Base-by-base conservation (phyloP, 768 basidiomycete genomes). In the Scleroderma bovista region DNA sequence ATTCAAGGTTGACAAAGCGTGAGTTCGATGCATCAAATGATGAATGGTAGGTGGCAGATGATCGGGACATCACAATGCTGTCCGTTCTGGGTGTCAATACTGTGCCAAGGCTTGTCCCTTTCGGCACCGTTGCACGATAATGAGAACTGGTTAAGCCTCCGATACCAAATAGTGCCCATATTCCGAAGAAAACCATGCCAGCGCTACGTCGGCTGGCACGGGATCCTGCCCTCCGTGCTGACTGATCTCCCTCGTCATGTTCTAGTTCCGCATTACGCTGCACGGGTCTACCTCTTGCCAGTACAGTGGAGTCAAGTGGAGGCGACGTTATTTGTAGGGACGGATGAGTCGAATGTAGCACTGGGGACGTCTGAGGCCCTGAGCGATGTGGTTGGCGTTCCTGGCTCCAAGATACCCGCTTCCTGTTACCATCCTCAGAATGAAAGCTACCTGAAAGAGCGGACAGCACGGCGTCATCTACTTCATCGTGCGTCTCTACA, bases 111-210 rank as follows among this genome's bases (percentile, higher is more conserved):
- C 61, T 69, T 11, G 58, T 51, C n/a, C 63, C 59, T 15, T 59
- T 63, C 16, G 55, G 65, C 1, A 65, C 47, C 7, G 63, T 50
- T 12, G 65, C 50, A 7, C 65, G 60, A 20, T 60, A 60, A 39
- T 60, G 55, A 29, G 57, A 64, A 9, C 67, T 64, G 3, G 71
- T 63, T 44, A 83, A 63, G 26, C 76, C 71, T 3, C 85, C 83
- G 12, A 89, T 59, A 0, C 88, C 76, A 56, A 90, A 84, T 51
- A 96, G 68, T 11, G 83, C 74, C 72, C 88, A 91, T 11, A 80
- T 73, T 33, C 88, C 79, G 54, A 96, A 72, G 57, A 96, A 89
- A 17, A 94, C 80, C 72, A 95, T 84, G 2, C 81, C 82, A 6
- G 86, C 84, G 26, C 85, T 79, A 53, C 81, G 77, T 52, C 81